A percentile compares a stretch with the other conserved stretches of the same genome.
Evolutionary conservation across 2,329 filamentous ascomycete genomes (phyloP).

Genomic region (Chrysosporium queenslandicum): DNA sequence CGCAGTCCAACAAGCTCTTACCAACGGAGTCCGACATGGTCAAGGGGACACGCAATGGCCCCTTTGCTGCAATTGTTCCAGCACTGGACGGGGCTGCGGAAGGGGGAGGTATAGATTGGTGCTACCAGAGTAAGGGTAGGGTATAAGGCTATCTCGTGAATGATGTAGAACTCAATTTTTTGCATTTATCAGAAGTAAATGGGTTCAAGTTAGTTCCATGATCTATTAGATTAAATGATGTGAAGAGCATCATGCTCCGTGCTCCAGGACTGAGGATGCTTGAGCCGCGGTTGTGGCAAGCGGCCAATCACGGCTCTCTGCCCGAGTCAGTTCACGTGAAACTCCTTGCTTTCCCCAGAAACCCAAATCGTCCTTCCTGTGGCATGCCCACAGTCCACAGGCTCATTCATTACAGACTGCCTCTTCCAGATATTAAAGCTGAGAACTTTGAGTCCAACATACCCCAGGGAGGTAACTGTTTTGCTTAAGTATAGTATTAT

Average conservation of each 20-base stretch:
- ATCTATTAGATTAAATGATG: not conserved
- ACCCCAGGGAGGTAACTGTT: not conserved
- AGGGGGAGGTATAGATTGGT: not conserved
- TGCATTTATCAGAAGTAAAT: not conserved
- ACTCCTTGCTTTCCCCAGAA: not conserved
- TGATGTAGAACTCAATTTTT: not conserved
- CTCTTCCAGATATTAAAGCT: too few relatives aligned
- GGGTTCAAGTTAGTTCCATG: not conserved
- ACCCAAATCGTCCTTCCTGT: too few relatives aligned
- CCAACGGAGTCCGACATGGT: constrained; percentile 41
- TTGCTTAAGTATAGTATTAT: not conserved
- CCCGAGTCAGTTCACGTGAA: constrained; percentile 1
- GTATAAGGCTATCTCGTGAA: not conserved
- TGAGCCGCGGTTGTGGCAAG: constrained; percentile 11
- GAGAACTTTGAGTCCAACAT: not conserved
- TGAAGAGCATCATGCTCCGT: not conserved
- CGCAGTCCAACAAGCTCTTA: constrained; percentile 22
- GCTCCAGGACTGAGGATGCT: not conserved
- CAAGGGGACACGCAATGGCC: constrained; percentile 5
- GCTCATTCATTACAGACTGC: too few relatives aligned
- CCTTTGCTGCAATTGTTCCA: not conserved
- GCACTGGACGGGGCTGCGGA: not conserved
- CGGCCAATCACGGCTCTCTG: not conserved
- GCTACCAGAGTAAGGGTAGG: not conserved
- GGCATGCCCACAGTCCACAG: too few relatives aligned